Conservation (phyloP, 2,329 filamentous ascomycete genomes). For the Hypoxylon sp. region DNA sequence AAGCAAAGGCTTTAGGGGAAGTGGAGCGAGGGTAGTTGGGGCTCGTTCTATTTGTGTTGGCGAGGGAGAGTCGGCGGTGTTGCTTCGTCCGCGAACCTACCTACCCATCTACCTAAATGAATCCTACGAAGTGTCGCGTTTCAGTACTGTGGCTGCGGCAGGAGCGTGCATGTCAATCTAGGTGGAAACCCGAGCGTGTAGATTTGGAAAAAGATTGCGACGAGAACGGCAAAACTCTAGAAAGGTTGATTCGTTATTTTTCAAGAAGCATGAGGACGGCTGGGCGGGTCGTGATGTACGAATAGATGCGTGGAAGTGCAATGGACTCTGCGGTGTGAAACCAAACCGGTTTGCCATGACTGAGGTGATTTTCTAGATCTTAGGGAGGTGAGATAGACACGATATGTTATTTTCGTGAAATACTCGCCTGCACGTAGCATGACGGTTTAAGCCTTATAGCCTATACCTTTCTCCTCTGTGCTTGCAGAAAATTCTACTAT, state of each 20-base stretch:
- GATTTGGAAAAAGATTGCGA: constrained; percentile 6
- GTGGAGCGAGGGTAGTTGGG: not conserved
- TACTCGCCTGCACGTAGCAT: not conserved
- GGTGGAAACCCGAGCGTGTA: not conserved
- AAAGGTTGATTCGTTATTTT: constrained; percentile 1
- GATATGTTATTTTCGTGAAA: not conserved
- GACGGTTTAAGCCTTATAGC: not conserved
- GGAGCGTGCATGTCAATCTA: not conserved
- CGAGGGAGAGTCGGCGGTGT: not conserved
- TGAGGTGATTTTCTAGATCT: constrained; percentile 4
- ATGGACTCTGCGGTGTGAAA: constrained; percentile 13
- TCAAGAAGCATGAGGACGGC: constrained; percentile 4
- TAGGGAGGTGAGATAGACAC: constrained; percentile 7
- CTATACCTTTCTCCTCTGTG: not conserved
- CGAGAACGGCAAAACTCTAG: not conserved
- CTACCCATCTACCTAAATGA: not conserved
- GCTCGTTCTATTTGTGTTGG: too few relatives aligned
- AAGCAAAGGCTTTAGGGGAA: too few relatives aligned
- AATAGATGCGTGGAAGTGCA: constrained; percentile 9
- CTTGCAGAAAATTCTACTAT: not conserved
- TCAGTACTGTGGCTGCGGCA: not conserved
- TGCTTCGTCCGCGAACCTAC: not conserved
- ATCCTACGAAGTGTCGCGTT: not conserved
- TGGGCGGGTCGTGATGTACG: constrained; percentile 17
- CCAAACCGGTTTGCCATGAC: constrained; percentile 1